These are phyloP conservation scores for Spirogloea muscicola DNA, from an alignment of 139 green algal genomes.

Conservation along the genomic window DNA sequence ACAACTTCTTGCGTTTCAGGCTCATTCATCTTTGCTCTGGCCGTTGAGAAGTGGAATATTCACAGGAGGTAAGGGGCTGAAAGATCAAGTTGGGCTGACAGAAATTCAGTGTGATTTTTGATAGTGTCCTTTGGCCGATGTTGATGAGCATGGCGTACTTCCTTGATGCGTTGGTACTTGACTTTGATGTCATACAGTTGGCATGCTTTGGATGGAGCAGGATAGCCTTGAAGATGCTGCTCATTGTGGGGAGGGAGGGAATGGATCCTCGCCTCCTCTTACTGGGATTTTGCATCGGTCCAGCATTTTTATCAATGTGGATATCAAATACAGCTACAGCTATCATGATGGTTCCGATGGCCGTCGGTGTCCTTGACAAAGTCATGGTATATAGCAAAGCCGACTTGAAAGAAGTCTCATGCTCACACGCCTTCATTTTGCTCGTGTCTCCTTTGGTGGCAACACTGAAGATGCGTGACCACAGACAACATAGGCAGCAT, in stretches of 20 bases:
- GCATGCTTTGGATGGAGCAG: no score
- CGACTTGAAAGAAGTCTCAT: background rate
- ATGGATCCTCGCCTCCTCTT: conserved; percentile 19
- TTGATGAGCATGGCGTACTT: no score
- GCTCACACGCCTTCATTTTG: background rate
- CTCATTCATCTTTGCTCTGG: conserved; percentile 33
- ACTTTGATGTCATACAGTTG: no score
- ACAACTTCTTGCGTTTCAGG: no score
- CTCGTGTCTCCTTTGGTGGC: background rate
- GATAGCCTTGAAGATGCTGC: conserved; percentile 19
- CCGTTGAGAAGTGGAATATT: conserved; percentile 32
- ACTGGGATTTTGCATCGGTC: conserved; percentile 11
- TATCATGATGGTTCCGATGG: conserved; percentile 42
- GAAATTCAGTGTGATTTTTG: no score
- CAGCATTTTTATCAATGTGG: conserved; percentile 31
- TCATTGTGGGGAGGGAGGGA: background rate
- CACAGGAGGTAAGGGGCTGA: no score
- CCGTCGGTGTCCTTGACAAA: conserved; percentile 27
- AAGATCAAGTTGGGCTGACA: no score
- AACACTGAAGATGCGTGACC: background rate
- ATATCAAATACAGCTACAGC: conserved; percentile 38
- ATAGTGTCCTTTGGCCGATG: no score
- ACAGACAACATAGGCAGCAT: background rate
- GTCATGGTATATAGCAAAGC: background rate
- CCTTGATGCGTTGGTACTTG: no score